Conservation (phyloP, 306 rosid species). For the Prunus mira region DNA sequence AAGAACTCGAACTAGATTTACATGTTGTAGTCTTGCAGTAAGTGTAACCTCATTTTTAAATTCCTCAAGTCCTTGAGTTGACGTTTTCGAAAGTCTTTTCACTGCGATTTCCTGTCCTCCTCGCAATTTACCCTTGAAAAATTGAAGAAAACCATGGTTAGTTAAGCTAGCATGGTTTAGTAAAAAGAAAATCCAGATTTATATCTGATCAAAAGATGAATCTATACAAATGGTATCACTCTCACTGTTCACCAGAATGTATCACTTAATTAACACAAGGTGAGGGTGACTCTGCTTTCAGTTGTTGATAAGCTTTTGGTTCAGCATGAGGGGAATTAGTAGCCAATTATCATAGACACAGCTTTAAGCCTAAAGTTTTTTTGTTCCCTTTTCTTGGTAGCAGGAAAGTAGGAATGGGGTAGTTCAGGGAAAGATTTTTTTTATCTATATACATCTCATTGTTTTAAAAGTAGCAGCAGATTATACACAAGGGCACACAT, state of each 20-base stretch:
- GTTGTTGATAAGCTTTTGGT: too few species aligned
- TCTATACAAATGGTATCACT: neutral
- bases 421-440: too few species aligned
- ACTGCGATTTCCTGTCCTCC: constrained; percentile 40
- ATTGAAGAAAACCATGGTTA: neutral
- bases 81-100: constrained; percentile 43
- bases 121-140: constrained; percentile 21
- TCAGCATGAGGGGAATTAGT: too few species aligned
- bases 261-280: neutral
- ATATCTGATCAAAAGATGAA: neutral
- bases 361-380: too few species aligned
- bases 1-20: constrained; percentile 39
- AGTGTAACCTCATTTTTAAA: constrained; percentile 48
- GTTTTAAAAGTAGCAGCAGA: too few species aligned
- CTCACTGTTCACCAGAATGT: neutral
- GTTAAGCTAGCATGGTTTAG: neutral
- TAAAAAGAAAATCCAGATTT: neutral
- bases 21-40: constrained; percentile 47
- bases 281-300: too few species aligned
- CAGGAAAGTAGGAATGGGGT: too few species aligned
- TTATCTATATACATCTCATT: too few species aligned
- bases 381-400: too few species aligned
- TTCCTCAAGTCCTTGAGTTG: constrained; percentile 47
- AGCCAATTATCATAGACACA: too few species aligned
- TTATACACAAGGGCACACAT: too few species aligned